Evolutionary conservation across 768 basidiomycete genomes (phyloP), one percentile per base, ranked within the genome.

Genomic region (Suillus subluteus): DNA sequence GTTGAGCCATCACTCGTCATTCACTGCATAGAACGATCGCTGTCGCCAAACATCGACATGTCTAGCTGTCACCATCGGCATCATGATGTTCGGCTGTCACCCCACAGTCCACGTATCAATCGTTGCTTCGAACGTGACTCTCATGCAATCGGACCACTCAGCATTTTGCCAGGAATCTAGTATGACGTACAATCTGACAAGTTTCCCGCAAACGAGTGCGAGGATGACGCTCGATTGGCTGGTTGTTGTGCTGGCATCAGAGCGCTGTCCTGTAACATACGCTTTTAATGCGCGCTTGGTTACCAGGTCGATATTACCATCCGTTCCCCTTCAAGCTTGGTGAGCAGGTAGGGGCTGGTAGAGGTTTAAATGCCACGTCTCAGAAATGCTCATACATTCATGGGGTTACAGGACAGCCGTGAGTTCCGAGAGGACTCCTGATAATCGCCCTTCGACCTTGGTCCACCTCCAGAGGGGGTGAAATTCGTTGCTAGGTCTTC

Each of bases 201-300:
- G 18, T 61, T 61, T 43, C 6, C 41, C 59, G 12, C 30, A 61
- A 41, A 43, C 6, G 18, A 13, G 6, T 30, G 18, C 18, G 30
- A 43, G 11, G 41, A 30, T 61, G 26, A 40, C 26, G 41, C 18
- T 61, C 3, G 40, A 41, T 61, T 41, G 11, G 26, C 18, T 30
- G 18, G 1, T 61, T 61, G 59, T 3, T 43, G 59, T 12, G 59
- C 59, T 61, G 59, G 59, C 59, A 61, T n/a, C 30, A 7, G 30
- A 43, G 26, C 26, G 23, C 16, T 23, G 38, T 58, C n/a, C 13
- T 58, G 7, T 8, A 16, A 38, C 38, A 23, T 26, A 59, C 23
- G 15, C 26, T 26, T 26, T 26, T 26, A 26, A 26, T 26, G 26
- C 54, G 21, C 30, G 5, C 18, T 32, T 55, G 9, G 54, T 32